A percentile compares a stretch with the other conserved stretches of the same genome.
These are phyloP conservation scores for Pholiota molesta DNA, from an alignment of 768 basidiomycete genomes.

Conservation along the genomic window DNA sequence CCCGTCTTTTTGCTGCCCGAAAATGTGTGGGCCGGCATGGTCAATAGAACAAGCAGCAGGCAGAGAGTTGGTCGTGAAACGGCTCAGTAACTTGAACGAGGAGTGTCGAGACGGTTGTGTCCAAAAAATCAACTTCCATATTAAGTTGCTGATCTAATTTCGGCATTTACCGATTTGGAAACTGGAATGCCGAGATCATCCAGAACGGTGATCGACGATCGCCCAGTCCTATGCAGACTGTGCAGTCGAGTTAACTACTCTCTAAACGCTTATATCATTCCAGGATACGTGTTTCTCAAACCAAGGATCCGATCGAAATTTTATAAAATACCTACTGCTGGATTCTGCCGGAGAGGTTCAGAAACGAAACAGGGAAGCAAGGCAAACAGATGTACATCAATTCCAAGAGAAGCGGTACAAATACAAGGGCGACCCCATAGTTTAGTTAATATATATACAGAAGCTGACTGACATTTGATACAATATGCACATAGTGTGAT, in stretches of 20 bases:
- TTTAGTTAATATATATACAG: background rate
- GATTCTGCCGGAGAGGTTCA: too few species aligned
- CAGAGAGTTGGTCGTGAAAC: background rate
- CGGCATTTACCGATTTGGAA: constrained; percentile 4
- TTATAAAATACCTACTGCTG: too few species aligned
- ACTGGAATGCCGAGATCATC: too few species aligned
- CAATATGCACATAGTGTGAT: background rate
- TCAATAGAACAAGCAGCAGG: background rate
- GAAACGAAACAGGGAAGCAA: too few species aligned
- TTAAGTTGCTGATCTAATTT: constrained; percentile 3
- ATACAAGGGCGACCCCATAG: background rate
- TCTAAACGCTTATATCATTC: too few species aligned
- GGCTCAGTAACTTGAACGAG: background rate
- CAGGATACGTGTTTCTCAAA: too few species aligned
- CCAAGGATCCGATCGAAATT: too few species aligned
- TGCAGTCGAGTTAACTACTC: too few species aligned
- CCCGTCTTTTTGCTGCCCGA: background rate
- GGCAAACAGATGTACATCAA: too few species aligned
- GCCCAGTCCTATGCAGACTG: too few species aligned
- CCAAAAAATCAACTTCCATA: constrained; percentile 12
- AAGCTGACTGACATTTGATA: background rate
- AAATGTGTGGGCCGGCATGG: background rate
- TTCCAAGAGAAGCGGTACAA: background rate
- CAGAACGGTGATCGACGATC: too few species aligned
- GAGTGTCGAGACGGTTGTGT: too few species aligned